Evolutionary conservation across 192 early-diverging fungal genomes (phyloP), one percentile per base, ranked within the genome.

Genomic region (Dimargaris cristalligena): DNA sequence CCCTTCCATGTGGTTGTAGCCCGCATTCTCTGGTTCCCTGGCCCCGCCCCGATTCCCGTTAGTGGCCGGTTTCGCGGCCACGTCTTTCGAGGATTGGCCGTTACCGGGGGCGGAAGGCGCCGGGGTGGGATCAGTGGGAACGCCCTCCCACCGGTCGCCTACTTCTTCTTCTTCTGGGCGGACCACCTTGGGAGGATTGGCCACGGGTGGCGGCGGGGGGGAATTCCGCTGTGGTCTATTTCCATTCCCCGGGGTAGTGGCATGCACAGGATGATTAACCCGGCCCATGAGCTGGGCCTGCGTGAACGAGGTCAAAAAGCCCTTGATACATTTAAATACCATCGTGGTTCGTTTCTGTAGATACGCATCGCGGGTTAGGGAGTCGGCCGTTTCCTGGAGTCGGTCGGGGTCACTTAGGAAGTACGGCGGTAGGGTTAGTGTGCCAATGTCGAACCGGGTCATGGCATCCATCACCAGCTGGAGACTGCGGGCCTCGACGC

Each of bases 261-360:
- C n/a, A n/a, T n/a, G n/a, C n/a, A n/a, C n/a, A n/a, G n/a, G n/a
- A n/a, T n/a, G n/a, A n/a, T n/a, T n/a, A n/a, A n/a, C n/a, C 8
- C 38, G 38, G 38, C 16, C 16, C 6, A 16, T 16, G 8, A 41
- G 16, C 38, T 11, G 28, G 14, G 29, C 29, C 34, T 56, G 54
- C 31, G 54, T 34, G 54, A 14, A 56, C 16, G 29, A 34, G 31
- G 54, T 78, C 57, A 82, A 52, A 45, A 62, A 80, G 1, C 76
- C 73, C 47, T 82, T 82, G 14, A 76, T 61, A 44, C 67, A 69
- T 31, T 78, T 74, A 47, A 80, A 59, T 4, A 75, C 60, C 2
- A 66, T 50, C 46, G 80, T 77, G 0, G 73, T 68, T 10, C 80
- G 73, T 32, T 63, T 66, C 29, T 66, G 62, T 0, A 80, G 60